phyloP scores from a whole-genome alignment of 1,139 yeast species.

The Saccharomyces uvarum region DNA sequence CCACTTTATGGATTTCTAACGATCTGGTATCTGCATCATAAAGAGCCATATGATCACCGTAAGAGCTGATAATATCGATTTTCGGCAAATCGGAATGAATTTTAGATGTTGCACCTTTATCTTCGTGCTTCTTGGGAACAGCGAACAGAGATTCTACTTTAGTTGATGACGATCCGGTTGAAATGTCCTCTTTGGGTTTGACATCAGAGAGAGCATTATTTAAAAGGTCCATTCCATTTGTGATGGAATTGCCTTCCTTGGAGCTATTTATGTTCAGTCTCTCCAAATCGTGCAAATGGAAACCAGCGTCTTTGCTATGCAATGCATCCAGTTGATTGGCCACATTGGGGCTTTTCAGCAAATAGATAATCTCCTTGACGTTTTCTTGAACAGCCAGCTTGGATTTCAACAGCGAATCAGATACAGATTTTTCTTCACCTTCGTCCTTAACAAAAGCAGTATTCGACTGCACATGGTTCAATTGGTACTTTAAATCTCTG shows the following conservation, averaged over 20 bases:
- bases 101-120: neutral
- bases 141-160: neutral
- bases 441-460: slow-evolving; percentile 7
- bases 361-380: slow-evolving; percentile 32
- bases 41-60: neutral
- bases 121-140: neutral
- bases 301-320: slow-evolving; percentile 14
- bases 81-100: neutral
- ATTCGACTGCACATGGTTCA: slow-evolving; percentile 37
- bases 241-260: neutral
- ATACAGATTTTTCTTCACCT: neutral
- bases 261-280: slow-evolving; percentile 10
- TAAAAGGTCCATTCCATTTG: neutral
- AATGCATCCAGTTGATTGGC: slow-evolving; percentile 24
- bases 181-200: neutral
- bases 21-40: neutral
- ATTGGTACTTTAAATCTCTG: slow-evolving; percentile 43
- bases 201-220: neutral
- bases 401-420: slow-evolving; percentile 17
- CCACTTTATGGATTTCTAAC: neutral
- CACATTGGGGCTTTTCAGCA: slow-evolving; percentile 29
- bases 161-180: neutral
- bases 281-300: slow-evolving; percentile 22
- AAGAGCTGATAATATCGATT: neutral
- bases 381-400: slow-evolving; percentile 28